phyloP scores from a whole-genome alignment of 345 rosid genomes.

The Chamaenerion angustifolium region DNA sequence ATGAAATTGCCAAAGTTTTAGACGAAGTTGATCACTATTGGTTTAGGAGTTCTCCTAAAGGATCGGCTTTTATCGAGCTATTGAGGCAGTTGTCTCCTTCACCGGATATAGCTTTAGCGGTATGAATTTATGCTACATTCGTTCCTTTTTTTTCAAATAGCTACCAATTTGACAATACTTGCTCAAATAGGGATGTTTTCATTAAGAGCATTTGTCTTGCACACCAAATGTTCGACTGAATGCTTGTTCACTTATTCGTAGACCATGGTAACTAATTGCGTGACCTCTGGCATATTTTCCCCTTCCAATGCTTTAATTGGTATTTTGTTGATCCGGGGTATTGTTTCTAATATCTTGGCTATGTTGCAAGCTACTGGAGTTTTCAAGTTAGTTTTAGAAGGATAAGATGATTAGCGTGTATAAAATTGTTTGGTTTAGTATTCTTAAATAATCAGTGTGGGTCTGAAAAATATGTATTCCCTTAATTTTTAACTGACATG shows the following conservation, averaged over 20 bases:
- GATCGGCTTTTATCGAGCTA: constrained; percentile 48
- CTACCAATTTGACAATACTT: not conserved
- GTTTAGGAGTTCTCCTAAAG: constrained; percentile 22
- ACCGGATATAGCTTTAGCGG: constrained; percentile 56
- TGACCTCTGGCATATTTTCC: no score
- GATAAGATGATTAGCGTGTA: no score
- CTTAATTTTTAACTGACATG: no score
- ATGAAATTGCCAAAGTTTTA: constrained; percentile 29
- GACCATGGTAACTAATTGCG: not conserved
- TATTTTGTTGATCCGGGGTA: no score
- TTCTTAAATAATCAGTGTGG: no score
- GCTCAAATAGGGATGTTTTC: not conserved
- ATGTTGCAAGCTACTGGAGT: no score
- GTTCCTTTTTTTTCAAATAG: not conserved
- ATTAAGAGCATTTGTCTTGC: not conserved
- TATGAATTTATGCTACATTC: constrained; percentile 8
- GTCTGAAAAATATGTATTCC: no score
- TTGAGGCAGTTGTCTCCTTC: constrained; percentile 35
- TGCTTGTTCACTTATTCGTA: not conserved
- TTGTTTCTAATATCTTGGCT: no score
- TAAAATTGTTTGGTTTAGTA: no score
- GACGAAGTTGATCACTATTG: constrained; percentile 34
- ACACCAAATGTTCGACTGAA: constrained; percentile 1
- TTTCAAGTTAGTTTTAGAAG: no score
- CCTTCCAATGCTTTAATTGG: not conserved